Evolutionary conservation across 768 basidiomycete species (phyloP), one percentile per base, ranked within the genome.

Genomic region (Melanogaster broomeanus): DNA sequence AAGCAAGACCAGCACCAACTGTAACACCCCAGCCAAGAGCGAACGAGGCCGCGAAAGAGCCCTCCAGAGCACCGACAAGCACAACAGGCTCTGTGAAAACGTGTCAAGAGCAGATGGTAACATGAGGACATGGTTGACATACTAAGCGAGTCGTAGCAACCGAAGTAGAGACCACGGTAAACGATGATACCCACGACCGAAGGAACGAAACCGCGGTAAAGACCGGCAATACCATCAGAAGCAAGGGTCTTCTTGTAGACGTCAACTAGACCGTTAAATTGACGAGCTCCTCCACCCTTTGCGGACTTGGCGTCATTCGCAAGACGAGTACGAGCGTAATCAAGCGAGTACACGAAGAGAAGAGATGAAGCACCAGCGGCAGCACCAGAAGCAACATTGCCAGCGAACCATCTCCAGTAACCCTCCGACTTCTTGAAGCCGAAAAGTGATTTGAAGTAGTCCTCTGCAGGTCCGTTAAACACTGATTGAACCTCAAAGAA

Each of bases 141-240:
- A 92, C 90, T 93, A 61, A 93, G 83, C 28, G 90, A 93, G 70
- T 93, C 91, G 70, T 94, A 97, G 74, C 93, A 86, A 89, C 94
- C 94, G 69, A 97, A 97, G 81, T 93, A 97, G 70, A 98, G 91
- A 85, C 96, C 96, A 78, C 96, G 94, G 83, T 98, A 98, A 70
- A 98, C 96, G 64, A 99, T 86, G 79, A 99, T 99, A 77, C 97
- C 97, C 62, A 93, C 95, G 57, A 99, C 97, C 55, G 96, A 98
- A 58, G 97, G 97, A 49, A 98, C 86, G 77, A 99, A 98, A 55
- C 97, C 97, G 82, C 97, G 94, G 84, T 98, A 99, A 66, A 99
- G 93, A 82, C 97, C 97, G 58, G 89, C 93, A 64, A 99, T 78
- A 86, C 97, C 97, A 69, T 99, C 97, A 25, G 93, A 85, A 28